Base-by-base conservation (phyloP, 768 basidiomycete species). In the Boletellus sp. region DNA sequence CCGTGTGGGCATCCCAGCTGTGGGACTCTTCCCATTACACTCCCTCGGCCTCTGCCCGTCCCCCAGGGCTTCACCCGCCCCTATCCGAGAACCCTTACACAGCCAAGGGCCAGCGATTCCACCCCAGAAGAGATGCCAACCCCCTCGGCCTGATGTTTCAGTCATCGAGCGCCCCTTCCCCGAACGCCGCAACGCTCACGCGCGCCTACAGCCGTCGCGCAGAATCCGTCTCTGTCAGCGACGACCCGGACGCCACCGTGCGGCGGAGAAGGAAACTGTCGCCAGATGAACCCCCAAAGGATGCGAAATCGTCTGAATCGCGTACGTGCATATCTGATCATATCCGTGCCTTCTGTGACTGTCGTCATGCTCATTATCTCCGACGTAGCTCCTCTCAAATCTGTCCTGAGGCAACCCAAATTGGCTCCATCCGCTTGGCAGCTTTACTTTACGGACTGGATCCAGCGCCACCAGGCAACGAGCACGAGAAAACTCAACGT, bases 391-490 rank as follows among this genome's bases (percentile, higher is more conserved):
- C 80, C 80, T 40, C 72, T 80, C 48, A 93, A 87, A 70, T 93
- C 93, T 35, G 70, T 82, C 11, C 75, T 96, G 50, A 84, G 85
- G 37, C 92, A 90, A 17, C 93, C 93, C 42, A 93, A 94, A 73
- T 78, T 93, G 59, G 90, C 94, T 6, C 91, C 90, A 4, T 94
- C 91, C 3, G 90, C 93, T 47, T 96, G 94, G 94, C 94, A 96
- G 69, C 78, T 96, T 38, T 96, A 92, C 70, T 95, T 96, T 66
- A 92, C 92, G 20, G 91, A 95, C 65, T 94, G 90, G 83, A 93
- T 96, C 55, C 87, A 91, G 66, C 79, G 81, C 61, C 87, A 90
- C 66, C 88, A 90, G 69, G 83, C 84, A 51, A 78, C 81, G 20
- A 86, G 83, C 51, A 81, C 79, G 36, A 78, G 90, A 60, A 95